Evolutionary conservation across 1,284 basidiomycete species (phyloP).

Genomic region (Stygiomarasmius scandens): DNA sequence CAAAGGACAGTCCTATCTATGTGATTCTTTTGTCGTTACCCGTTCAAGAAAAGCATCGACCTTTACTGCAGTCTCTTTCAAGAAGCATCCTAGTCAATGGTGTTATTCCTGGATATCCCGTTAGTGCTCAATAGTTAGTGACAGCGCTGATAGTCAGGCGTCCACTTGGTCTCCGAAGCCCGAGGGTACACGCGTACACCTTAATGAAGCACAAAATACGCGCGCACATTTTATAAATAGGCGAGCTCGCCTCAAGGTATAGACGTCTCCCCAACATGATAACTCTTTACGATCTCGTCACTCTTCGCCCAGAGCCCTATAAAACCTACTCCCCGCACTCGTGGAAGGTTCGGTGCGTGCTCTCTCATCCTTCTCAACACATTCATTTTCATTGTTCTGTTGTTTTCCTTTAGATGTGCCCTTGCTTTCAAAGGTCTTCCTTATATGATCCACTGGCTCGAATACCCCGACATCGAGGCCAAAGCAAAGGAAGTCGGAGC

Average conservation of each 20-base stretch:
- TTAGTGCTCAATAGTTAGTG: too few relatives aligned
- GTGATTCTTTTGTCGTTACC: background rate
- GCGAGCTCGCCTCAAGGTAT: background rate
- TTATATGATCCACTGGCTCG: background rate
- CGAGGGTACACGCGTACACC: too few relatives aligned
- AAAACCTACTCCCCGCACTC: background rate
- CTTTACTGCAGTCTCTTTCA: too few relatives aligned
- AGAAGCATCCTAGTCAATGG: too few relatives aligned
- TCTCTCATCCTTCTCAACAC: background rate
- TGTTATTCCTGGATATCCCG: too few relatives aligned
- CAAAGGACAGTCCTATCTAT: background rate
- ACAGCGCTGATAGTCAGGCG: too few relatives aligned
- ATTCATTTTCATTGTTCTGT: background rate
- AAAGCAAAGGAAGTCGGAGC: constrained; percentile 1
- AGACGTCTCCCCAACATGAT: background rate
- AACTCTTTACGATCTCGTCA: background rate
- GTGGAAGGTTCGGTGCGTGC: background rate
- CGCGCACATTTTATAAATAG: background rate
- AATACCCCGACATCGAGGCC: background rate
- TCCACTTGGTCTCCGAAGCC: too few relatives aligned
- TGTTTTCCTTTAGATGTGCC: background rate
- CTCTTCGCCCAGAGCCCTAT: background rate
- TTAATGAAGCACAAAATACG: too few relatives aligned
- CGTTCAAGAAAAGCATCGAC: too few relatives aligned
- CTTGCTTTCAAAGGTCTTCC: constrained; percentile 3